These are phyloP conservation scores for Camellia oleifera DNA, from an alignment of 179 eudicot species.

Conservation along the genomic window DNA sequence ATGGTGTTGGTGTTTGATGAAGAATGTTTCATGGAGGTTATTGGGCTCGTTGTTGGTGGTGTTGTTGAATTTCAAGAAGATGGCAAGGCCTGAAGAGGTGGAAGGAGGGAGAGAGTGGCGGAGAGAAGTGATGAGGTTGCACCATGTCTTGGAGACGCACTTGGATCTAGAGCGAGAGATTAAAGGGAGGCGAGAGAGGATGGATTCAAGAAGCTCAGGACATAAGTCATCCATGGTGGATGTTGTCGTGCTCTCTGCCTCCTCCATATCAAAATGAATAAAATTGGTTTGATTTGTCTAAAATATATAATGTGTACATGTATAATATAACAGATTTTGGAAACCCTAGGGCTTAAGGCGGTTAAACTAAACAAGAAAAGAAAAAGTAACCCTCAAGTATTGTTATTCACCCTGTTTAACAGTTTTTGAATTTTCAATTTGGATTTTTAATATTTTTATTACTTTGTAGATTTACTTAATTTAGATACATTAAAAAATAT, in stretches of 20 bases:
- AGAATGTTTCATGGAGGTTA: neutral
- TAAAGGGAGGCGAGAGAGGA: slow-evolving; percentile 9
- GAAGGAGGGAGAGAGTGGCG: neutral
- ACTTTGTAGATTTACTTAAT: too few relatives aligned
- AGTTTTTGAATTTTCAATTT: too few relatives aligned
- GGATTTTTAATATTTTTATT: too few relatives aligned
- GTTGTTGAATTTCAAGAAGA: neutral
- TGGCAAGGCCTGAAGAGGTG: slow-evolving; percentile 1
- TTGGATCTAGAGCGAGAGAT: neutral
- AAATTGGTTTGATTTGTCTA: too few relatives aligned
- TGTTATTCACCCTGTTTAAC: too few relatives aligned
- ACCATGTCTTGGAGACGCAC: neutral
- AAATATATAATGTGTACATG: neutral
- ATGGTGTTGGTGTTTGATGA: slow-evolving; percentile 7
- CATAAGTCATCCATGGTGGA: neutral
- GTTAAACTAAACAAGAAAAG: neutral
- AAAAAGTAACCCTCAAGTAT: too few relatives aligned
- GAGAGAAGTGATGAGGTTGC: slow-evolving; percentile 3
- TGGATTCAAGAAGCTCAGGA: slow-evolving; percentile 5
- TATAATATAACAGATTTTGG: neutral
- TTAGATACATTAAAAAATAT: too few relatives aligned
- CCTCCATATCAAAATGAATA: neutral
- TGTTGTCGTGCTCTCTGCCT: neutral
- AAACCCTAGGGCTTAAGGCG: neutral
- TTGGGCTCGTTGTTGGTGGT: neutral